Base-by-base conservation (phyloP, 352 stramenopile species). In the Pythium phragmiticola region DNA sequence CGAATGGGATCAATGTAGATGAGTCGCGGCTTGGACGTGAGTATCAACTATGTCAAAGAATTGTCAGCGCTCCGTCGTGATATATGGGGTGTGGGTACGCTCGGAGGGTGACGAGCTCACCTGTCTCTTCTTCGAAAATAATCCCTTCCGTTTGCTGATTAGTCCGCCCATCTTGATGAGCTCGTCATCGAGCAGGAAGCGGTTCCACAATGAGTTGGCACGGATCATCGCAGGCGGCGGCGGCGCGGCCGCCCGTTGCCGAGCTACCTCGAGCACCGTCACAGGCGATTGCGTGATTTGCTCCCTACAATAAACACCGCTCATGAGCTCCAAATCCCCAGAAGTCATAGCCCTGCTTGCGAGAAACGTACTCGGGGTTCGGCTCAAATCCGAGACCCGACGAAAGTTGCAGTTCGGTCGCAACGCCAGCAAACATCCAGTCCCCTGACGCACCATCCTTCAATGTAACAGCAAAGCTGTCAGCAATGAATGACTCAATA, bases 1-100 rank as follows among this genome's bases (percentile, higher is more conserved):
- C 87, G 87, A 77, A 94, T 94, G 48, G 87, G 78, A 61, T 95
- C 87, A 68, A 95, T 95, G 85, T 95, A 95, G 69, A 95, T 95
- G 70, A 95, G 72, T 39, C 87, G 84, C 46, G 87, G 87, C 71
- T 85, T 88, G 0, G 87, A 95, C 28, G 87, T 95, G 53, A 95
- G 70, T 66, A 95, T 92, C 51, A 95, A 66, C 73, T 92, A 82
- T 34, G 17, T 17, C 6, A 39, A 41, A 39, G 1, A 12, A 55
- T 8, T 23, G 26, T 52, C n/a, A 52, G 46, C 26, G 26, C 26
- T 33, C 26, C 21, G 19, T n/a, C 11, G 16, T 13, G 19, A 14
- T 1, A 46, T 34, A 52, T 52, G 5, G 46, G n/a, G 34, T 30
- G 46, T 30, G 26, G 26, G 26, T 30, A 3, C 26, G 4, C 26